These are phyloP conservation scores for Talaromyces sp. DNA, from an alignment of 2,329 filamentous ascomycete species.

Conservation along the genomic window DNA sequence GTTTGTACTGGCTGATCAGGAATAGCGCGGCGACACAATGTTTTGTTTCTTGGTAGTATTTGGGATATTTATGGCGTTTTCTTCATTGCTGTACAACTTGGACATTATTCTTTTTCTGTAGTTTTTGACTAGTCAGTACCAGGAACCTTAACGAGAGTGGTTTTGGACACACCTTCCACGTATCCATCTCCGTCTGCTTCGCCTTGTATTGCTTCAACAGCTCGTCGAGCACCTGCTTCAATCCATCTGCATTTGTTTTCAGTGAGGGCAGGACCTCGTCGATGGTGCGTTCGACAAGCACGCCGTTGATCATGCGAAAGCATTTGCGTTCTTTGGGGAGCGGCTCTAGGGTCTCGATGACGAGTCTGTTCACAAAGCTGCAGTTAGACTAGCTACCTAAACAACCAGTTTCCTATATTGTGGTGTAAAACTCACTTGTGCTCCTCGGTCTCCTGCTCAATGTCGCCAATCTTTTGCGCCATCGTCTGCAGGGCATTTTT, in stretches of 20 bases:
- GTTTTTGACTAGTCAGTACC: not conserved
- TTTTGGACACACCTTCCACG: conserved; percentile 76
- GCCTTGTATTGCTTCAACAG: conserved; percentile 93
- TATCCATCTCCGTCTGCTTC: conserved; percentile 92
- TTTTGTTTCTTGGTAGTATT: not conserved
- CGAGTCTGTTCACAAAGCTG: conserved; percentile 57
- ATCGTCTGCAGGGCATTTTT: conserved; percentile 79
- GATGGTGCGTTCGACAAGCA: conserved; percentile 89
- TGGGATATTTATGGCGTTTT: not conserved
- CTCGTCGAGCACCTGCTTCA: conserved; percentile 92
- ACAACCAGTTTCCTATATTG: not conserved
- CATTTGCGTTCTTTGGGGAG: conserved; percentile 84
- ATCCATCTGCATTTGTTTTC: conserved; percentile 86
- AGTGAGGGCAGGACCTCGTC: conserved; percentile 86
- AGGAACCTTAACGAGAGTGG: not conserved
- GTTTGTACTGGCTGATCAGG: not conserved
- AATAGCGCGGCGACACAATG: not conserved
- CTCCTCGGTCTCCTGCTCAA: conserved; percentile 95
- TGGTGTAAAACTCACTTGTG: conserved; percentile 70
- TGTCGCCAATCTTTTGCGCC: conserved; percentile 92
- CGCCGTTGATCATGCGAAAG: conserved; percentile 97
- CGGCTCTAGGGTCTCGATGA: conserved; percentile 84
- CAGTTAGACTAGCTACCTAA: conserved; percentile 15
- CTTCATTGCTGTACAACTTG: conserved; percentile 42
- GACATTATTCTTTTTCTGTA: conserved; percentile 45